Evolutionary conservation across 2,329 filamentous ascomycete species (phyloP), one percentile per base, ranked within the genome.

Genomic region (Talaromyces albobiverticillius): DNA sequence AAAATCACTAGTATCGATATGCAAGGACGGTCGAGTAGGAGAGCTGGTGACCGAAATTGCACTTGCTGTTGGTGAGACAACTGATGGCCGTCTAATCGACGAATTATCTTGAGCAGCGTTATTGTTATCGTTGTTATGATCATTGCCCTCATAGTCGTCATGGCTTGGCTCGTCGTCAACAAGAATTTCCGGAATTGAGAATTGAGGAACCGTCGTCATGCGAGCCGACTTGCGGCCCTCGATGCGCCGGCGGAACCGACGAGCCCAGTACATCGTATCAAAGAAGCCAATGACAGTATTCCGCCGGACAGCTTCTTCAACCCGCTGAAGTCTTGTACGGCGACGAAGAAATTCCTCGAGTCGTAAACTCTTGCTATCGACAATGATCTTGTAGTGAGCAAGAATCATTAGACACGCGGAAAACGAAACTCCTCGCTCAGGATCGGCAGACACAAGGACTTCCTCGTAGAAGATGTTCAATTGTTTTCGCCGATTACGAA

Each of bases 401-500:
- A 99, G 79, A 57, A 95, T 95, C 88, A 99, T 94, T 49, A 99
- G 79, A 20, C 96, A 87, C 6, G 88, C 87, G 3, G 90, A 94
- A 70, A 99, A 99, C 0, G 89, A 87, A 56, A 99, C 95, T 46
- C 94, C 94, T 58, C 84, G 83, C 64, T 95, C 90, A 1, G 87
- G 88, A 69, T 99, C 92, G 4, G 92, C 90, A 4, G 91, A 93
- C 5, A 96, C 90, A 71, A 97, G 84, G 18, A 97, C 89, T 74
- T 99, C 95, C 71, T 97, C 92, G 66, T 90, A 99, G 71, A 99
- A 99, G n/a, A 88, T 82, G 63, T 96, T 96, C 78, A 95, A 93
- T 40, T 88, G 85, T 54, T 84, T 81, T 41, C 94, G 82, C 57
- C 90, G 82, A 61, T 84, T 80, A 55, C 87, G 87, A 51, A 97